Evolutionary conservation across 495 filamentous ascomycete genomes (phyloP).

Genomic region (Cryomyces antarcticus): DNA sequence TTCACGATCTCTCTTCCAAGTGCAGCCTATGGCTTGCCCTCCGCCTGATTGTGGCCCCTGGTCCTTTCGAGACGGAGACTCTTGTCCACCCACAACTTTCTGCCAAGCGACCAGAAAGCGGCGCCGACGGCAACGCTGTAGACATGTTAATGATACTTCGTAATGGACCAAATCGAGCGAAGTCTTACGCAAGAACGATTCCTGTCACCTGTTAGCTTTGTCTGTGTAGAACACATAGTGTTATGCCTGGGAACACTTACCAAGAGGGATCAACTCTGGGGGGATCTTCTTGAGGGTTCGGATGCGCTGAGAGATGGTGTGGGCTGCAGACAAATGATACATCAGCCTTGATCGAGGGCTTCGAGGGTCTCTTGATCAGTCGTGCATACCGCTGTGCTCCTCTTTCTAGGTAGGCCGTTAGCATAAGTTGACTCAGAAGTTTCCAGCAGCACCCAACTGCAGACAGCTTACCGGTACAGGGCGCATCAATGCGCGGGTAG

Average conservation of each 20-base stretch:
- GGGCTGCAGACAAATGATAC: constrained; percentile 34
- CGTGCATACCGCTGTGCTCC: constrained; percentile 21
- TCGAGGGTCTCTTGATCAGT: not conserved
- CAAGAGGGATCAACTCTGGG: constrained; percentile 84
- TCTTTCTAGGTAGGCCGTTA: constrained; percentile 16
- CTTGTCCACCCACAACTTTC: constrained; percentile 77
- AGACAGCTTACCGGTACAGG: constrained; percentile 56
- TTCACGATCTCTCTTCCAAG: too few relatives aligned
- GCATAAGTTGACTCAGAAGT: not conserved
- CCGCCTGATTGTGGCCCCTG: not conserved
- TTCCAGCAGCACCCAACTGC: not conserved
- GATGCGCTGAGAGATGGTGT: constrained; percentile 92
- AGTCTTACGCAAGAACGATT: constrained; percentile 53
- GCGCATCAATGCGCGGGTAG: constrained; percentile 33
- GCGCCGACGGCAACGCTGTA: constrained; percentile 44
- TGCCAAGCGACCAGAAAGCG: constrained; percentile 56
- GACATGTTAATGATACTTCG: constrained; percentile 13
- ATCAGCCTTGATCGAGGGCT: not conserved
- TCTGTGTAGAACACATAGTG: not conserved
- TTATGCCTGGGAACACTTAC: constrained; percentile 30
- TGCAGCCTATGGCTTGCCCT: not conserved
- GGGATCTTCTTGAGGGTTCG: constrained; percentile 72
- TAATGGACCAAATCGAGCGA: constrained; percentile 1
- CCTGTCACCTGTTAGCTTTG: constrained; percentile 26
- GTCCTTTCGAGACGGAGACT: constrained; percentile 58